These are phyloP conservation scores for Umbelopsis sp. DNA, from an alignment of 192 early-diverging fungal species.

Conservation along the genomic window DNA sequence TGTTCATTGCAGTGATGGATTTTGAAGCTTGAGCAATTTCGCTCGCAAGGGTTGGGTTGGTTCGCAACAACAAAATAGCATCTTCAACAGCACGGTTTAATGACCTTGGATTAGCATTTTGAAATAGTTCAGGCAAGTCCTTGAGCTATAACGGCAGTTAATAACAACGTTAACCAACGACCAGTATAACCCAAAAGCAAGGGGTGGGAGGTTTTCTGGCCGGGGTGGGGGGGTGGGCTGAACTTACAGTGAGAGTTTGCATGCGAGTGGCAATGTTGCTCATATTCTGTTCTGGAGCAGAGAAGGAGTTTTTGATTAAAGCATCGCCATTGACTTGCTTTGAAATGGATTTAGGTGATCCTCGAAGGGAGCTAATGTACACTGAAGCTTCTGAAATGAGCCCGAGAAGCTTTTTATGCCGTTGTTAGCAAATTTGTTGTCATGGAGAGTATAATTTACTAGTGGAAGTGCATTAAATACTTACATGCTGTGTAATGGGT, in stretches of 20 bases:
- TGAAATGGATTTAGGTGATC: neutral
- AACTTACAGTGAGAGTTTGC: neutral
- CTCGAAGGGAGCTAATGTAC: neutral
- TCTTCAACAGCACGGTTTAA: neutral
- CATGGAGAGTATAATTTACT: neutral
- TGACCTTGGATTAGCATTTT: neutral
- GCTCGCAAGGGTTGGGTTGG: neutral
- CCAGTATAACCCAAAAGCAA: no score
- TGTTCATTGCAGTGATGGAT: neutral
- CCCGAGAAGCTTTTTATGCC: neutral
- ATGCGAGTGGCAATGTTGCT: neutral
- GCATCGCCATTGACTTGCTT: conserved; percentile 8
- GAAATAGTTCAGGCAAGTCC: conserved; percentile 6
- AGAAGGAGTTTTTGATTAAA: neutral
- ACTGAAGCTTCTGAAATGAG: conserved; percentile 10
- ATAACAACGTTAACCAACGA: neutral
- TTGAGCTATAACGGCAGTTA: neutral
- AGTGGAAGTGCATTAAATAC: neutral
- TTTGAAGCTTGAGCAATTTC: neutral
- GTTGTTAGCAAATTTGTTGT: neutral
- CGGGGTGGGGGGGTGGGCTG: no score
- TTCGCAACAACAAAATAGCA: neutral
- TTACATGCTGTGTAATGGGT: conserved; percentile 14
- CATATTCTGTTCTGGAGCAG: neutral
- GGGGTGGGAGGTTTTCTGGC: no score